Percentiles rank a stretch among this genome's conserved stretches.
phyloP scores from a whole-genome alignment of 306 rosid species.

The Cucurbita moschata region DNA sequence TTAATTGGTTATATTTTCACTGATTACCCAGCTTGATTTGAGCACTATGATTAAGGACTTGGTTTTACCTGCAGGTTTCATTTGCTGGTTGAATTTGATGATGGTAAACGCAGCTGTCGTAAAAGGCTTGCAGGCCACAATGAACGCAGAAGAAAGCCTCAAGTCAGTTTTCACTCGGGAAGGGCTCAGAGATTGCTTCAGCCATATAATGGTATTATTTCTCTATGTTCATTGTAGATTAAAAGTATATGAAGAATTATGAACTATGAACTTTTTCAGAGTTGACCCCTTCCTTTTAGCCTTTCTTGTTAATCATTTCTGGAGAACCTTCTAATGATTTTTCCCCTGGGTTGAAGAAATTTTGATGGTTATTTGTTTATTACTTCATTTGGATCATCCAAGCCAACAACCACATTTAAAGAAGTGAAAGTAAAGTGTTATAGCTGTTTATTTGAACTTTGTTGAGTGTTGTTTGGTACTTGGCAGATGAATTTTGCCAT shows the following conservation, averaged over 20 bases:
- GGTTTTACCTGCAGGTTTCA: slow-evolving; percentile 51
- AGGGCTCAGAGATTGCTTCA: slow-evolving; percentile 51
- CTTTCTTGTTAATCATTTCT: background rate
- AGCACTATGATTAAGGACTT: slow-evolving; percentile 6
- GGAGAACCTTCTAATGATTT: background rate
- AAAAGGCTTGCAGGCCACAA: slow-evolving; percentile 92
- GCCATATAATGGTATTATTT: slow-evolving; percentile 46
- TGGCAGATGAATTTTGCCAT: background rate
- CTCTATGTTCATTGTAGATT: background rate
- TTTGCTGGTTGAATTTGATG: slow-evolving; percentile 80
- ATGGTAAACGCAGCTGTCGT: slow-evolving; percentile 89
- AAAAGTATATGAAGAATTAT: background rate
- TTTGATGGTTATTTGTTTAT: background rate
- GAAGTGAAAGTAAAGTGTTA: background rate
- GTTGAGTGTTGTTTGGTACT: background rate
- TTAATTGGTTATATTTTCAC: slow-evolving; percentile 8
- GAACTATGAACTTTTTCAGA: background rate
- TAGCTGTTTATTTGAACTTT: background rate
- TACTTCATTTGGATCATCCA: background rate
- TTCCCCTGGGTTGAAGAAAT: background rate
- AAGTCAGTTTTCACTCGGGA: slow-evolving; percentile 35
- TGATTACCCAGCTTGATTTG: background rate
- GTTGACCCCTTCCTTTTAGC: background rate
- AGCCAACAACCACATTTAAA: background rate
- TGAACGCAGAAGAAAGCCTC: slow-evolving; percentile 83